Conservation (phyloP, 306 rosid genomes). For the Geum urbanum region DNA sequence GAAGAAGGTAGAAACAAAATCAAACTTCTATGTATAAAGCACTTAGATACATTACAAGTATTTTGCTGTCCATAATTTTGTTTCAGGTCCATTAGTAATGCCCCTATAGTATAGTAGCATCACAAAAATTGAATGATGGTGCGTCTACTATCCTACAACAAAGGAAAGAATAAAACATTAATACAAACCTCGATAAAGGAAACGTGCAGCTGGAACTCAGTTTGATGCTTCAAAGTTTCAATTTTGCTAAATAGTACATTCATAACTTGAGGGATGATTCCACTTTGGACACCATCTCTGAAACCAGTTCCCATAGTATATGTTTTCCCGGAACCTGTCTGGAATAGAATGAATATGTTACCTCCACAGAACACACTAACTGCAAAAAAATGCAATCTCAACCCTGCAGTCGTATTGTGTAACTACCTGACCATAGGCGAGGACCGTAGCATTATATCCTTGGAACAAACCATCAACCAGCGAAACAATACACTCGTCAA, state of each 20-base stretch:
- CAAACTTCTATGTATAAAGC: conserved; percentile 28
- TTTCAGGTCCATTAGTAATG: not conserved
- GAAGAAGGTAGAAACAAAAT: conserved; percentile 20
- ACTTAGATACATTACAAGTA: conserved; percentile 14
- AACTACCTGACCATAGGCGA: conserved; percentile 97
- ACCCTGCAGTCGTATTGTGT: not conserved
- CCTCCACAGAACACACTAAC: conserved; percentile 19
- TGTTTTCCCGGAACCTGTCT: conserved; percentile 99
- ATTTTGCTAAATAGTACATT: conserved; percentile 79
- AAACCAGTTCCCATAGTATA: conserved; percentile 99
- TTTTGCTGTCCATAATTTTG: not conserved
- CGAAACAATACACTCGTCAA: conserved; percentile 80
- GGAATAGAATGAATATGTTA: conserved; percentile 49
- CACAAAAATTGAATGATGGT: not conserved
- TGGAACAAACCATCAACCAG: conserved; percentile 94
- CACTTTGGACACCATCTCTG: conserved; percentile 71
- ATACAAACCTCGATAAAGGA: conserved; percentile 90
- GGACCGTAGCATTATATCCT: conserved; percentile 99
- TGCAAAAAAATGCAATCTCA: conserved; percentile 12
- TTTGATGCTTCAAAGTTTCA: conserved; percentile 68
- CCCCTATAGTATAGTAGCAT: not conserved
- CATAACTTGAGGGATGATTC: conserved; percentile 95
- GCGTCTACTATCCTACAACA: not conserved
- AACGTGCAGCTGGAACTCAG: conserved; percentile 90
- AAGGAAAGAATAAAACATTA: conserved; percentile 1